A percentile compares a stretch with the other conserved stretches of the same genome.
These are phyloP conservation scores for Tephrocybe rancida DNA, from an alignment of 768 basidiomycete genomes.

Conservation along the genomic window DNA sequence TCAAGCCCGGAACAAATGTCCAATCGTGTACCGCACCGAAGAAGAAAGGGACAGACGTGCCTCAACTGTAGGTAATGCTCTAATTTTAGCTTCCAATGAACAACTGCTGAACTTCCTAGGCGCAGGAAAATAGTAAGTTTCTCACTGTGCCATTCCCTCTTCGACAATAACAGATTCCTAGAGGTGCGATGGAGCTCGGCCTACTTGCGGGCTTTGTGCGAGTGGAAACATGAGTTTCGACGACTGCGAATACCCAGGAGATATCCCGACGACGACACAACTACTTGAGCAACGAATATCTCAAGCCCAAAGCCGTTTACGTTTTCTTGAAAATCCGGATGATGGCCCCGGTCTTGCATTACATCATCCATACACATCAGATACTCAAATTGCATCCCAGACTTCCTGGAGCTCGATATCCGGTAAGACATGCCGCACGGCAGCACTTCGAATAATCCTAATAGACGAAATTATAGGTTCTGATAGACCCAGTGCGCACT, in stretches of 20 bases:
- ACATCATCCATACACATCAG: constrained; percentile 9
- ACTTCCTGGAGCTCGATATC: not conserved
- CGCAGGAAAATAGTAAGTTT: constrained; percentile 16
- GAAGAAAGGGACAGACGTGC: constrained; percentile 14
- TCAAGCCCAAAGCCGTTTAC: constrained; percentile 8
- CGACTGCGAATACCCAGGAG: constrained; percentile 19
- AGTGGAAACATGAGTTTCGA: constrained; percentile 6
- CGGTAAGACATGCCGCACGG: not conserved
- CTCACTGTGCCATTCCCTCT: not conserved
- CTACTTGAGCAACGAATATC: constrained; percentile 12
- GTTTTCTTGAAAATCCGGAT: not conserved
- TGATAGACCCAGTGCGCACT: not conserved
- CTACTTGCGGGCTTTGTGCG: constrained; percentile 8
- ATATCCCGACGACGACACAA: constrained; percentile 3
- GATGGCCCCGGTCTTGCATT: constrained; percentile 1
- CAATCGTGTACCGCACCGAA: not conserved
- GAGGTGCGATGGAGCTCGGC: constrained; percentile 16
- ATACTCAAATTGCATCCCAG: not conserved
- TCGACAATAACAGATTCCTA: not conserved
- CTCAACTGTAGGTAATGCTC: constrained; percentile 12
- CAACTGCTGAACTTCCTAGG: not conserved
- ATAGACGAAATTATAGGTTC: not conserved
- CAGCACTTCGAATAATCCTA: not conserved
- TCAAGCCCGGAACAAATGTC: not conserved
- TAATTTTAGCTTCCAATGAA: not conserved